These are phyloP conservation scores for Dalbergia cultrata DNA, from an alignment of 306 rosid species.

Conservation along the genomic window DNA sequence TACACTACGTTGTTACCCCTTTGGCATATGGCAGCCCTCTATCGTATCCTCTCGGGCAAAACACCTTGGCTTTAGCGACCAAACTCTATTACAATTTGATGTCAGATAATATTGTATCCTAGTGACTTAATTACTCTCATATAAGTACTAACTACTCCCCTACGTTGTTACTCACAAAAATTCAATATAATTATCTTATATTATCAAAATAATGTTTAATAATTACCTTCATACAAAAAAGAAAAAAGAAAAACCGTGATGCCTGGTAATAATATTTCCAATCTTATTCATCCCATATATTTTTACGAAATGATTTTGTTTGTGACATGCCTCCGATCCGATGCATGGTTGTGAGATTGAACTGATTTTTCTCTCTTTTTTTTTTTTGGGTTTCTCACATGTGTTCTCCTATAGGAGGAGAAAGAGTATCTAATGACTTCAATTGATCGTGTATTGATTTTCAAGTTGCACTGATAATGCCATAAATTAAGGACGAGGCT, in stretches of 20 bases:
- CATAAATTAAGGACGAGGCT: no score
- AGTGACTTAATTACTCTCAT: no score
- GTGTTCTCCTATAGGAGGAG: no score
- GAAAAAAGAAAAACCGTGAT: background rate
- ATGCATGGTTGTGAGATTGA: background rate
- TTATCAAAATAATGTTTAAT: background rate
- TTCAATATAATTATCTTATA: no score
- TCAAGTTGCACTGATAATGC: no score
- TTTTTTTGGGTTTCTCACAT: no score
- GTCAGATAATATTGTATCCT: background rate
- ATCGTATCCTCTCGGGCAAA: background rate
- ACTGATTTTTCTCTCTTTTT: background rate
- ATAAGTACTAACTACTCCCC: no score
- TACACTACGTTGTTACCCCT: background rate
- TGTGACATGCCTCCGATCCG: background rate
- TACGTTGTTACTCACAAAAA: no score
- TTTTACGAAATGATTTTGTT: background rate
- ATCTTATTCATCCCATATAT: background rate
- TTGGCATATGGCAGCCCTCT: background rate
- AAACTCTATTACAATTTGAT: background rate
- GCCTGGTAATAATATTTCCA: background rate
- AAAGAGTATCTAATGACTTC: no score
- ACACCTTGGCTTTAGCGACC: no score
- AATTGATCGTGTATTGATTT: no score
- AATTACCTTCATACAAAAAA: background rate